Base-by-base conservation (phyloP, 805 yeast genomes). In the Ogataea siamensis region DNA sequence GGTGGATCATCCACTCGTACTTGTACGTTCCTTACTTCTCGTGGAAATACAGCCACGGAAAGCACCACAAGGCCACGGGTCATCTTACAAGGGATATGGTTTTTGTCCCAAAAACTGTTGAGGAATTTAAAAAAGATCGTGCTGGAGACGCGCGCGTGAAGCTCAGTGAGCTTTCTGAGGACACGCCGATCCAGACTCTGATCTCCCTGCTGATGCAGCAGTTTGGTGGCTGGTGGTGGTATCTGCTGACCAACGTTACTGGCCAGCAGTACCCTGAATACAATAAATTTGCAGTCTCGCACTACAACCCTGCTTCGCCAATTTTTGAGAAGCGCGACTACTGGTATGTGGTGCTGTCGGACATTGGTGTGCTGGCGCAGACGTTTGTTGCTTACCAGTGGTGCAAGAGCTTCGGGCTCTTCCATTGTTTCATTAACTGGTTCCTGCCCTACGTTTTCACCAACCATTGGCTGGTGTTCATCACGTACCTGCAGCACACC, bases 41-140 rank as follows among this genome's bases (percentile, higher is more conserved):
- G 7, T 86, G 95, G 95, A 82, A 85, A 56, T 79, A 70, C 63
- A 68, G 86, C 33, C 95, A 86, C 65, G 78, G 86, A 39, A 85
- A 83, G 73, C 95, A 86, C 67, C 95, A 86, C 72, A 86, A 87
- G 71, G 86, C 89, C 42, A 86, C 94, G 28, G 94, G 93, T 48
- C 87, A 87, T 62, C 55, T 86, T 59, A 68, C 80, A 25, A 75
- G 87, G 59, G 95, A 86, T 60, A 86, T 81, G 81, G 95, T 86
- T 33, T 86, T 83, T 55, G 84, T 86, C 38, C 95, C 95, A 35
- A 66, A 72, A 56, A 78, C 81, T 32, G 74, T 73, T 52, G 78
- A 82, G 47, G 63, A 73, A 54, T 86, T 72, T 59, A 53, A 71
- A 43, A 33, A 48, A 8, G 36, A 32, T 7, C 64, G 66, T 36